Base-by-base conservation (phyloP, 305 asterid species). In the Fraxinus nigra region DNA sequence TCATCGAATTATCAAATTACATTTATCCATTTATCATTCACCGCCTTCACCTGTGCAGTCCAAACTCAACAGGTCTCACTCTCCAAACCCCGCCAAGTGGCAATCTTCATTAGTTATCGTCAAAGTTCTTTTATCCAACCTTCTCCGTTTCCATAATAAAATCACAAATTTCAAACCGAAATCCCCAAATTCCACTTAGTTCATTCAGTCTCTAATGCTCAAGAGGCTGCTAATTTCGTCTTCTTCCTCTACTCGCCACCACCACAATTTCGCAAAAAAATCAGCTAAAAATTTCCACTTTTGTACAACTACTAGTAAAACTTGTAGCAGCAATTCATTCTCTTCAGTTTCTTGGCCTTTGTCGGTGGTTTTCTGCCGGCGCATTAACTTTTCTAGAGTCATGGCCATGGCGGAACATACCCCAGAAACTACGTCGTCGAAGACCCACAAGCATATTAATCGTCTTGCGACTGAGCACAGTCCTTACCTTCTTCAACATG, bases 401-500 rank as follows among this genome's bases (percentile, higher is more conserved):
- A 75, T 74, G 16, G 90, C 98, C 78, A 95, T 95, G 99, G 93
- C 95, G 13, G 91, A 85, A 20, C 79, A 74, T 56, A 83, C 93
- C 70, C 81, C 89, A 0, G 63, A 79, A 69, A 78, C 90, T 82
- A 33, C 91, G 86, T 80, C 93, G 83, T 88, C 92, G 14, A 84
- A 51, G 80, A 48, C 85, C 30, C 91, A 84, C 56, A 91, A 86
- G 43, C 91, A 88, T 79, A 89, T 92, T 38, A 94, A 95, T 83
- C 97, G 98, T 7, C 97, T 95, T 20, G 94, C 97, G 10, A 84
- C 85, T 76, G 97, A 95, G 89, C 97, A 95, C 78, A 95, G 98
- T 80, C 99, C 99, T 46, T 95, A 95, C 85, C 97, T 94, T 79
- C 97, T 95, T 72, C 99, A 95, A 37, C 99, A 95, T 84, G 98